Conservation (phyloP, 257 asterid species). For the Fraxinus anomala region DNA sequence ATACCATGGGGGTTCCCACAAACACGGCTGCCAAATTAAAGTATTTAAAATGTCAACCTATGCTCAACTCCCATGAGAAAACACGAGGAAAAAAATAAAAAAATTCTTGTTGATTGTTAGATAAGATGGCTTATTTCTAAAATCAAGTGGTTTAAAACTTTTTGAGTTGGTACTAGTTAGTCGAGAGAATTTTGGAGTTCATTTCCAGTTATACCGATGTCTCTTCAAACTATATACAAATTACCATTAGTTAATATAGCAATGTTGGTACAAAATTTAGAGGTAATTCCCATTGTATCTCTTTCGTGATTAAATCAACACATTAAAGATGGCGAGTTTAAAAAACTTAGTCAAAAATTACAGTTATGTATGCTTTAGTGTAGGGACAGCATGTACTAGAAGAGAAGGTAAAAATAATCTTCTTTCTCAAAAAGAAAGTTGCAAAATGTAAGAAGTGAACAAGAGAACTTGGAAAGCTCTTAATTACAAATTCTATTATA, state of each 20-base stretch:
- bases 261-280: background rate
- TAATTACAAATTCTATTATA: background rate
- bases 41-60: background rate
- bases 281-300: background rate
- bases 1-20: background rate
- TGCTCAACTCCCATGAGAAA: background rate
- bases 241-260: background rate
- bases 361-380: background rate
- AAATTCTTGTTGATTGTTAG: no score
- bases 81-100: no score
- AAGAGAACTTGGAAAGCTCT: no score
- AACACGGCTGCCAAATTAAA: constrained; percentile 27
- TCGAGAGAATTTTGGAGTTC: background rate
- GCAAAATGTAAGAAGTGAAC: background rate
- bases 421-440: background rate
- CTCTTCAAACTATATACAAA: background rate
- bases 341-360: background rate
- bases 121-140: background rate
- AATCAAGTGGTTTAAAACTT: background rate
- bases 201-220: background rate
- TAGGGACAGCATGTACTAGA: background rate
- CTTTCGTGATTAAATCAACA: background rate
- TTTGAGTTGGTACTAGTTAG: background rate
- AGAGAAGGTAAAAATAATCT: background rate
- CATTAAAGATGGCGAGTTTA: background rate